phyloP scores from a whole-genome alignment of 1,284 basidiomycete genomes.

The Xerocomus amazonicus region DNA sequence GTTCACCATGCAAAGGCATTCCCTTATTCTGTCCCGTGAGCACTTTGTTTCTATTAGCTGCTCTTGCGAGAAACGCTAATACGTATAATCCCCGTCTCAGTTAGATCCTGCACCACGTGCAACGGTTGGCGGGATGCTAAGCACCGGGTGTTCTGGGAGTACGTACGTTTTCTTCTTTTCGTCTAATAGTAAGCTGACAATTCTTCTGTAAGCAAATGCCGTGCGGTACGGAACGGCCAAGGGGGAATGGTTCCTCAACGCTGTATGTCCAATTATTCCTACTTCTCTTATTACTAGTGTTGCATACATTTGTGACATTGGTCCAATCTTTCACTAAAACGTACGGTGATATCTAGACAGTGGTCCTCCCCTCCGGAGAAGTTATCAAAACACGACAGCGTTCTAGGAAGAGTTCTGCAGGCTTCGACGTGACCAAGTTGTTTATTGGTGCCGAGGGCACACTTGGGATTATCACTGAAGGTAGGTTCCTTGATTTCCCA shows the following conservation, averaged over 20 bases:
- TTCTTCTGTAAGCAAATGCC: constrained; percentile 63
- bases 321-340: background rate
- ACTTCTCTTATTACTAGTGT: background rate
- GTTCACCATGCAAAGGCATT: constrained; percentile 40
- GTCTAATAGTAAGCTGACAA: constrained; percentile 1
- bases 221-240: constrained; percentile 86
- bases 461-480: constrained; percentile 89
- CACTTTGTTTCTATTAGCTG: background rate
- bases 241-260: constrained; percentile 82
- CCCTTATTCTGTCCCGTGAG: constrained; percentile 87
- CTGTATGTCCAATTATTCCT: constrained; percentile 39
- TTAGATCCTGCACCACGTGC: constrained; percentile 77
- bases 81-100: constrained; percentile 35
- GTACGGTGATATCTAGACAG: constrained; percentile 50
- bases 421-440: constrained; percentile 87
- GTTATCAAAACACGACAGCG: constrained; percentile 90
- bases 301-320: background rate
- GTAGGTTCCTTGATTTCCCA: constrained; percentile 34
- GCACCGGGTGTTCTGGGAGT: constrained; percentile 81
- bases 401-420: constrained; percentile 87
- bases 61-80: background rate
- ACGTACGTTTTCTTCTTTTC: constrained; percentile 38
- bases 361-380: constrained; percentile 86
- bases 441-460: constrained; percentile 97
- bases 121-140: constrained; percentile 90